These are phyloP conservation scores for Aureobasidium sp. DNA, from an alignment of 2,329 filamentous ascomycete genomes.

Conservation along the genomic window DNA sequence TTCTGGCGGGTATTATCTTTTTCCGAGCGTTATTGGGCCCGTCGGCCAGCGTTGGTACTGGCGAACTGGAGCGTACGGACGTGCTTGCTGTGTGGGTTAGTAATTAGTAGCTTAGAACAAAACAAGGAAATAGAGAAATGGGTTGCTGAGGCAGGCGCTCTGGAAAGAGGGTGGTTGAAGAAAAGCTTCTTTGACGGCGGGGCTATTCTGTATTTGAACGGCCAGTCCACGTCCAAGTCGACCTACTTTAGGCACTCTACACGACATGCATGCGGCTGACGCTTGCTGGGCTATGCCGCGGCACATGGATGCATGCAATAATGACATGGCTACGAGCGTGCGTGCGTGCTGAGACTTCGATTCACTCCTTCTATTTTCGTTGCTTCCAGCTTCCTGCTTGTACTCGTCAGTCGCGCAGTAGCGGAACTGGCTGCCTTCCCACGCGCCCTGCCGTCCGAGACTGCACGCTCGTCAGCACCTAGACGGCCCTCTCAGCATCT, in stretches of 20 bases:
- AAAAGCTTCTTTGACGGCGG: conserved; percentile 12
- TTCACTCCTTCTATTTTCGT: conserved; percentile 6
- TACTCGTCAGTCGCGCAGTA: not conserved
- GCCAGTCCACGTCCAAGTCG: not conserved
- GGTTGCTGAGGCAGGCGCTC: not conserved
- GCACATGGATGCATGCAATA: not conserved
- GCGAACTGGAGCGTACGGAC: not conserved
- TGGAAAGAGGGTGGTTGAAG: conserved; percentile 11
- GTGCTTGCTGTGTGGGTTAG: conserved; percentile 13
- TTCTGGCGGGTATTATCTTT: conserved; percentile 6
- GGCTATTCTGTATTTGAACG: conserved; percentile 7
- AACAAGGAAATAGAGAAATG: conserved; percentile 9
- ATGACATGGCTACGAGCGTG: not conserved
- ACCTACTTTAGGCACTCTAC: not conserved
- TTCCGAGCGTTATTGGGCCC: conserved; percentile 9
- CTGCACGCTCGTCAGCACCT: not conserved
- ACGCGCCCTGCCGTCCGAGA: not conserved
- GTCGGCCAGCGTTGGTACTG: not conserved
- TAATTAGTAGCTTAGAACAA: conserved; percentile 4
- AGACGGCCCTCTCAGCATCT: not conserved
- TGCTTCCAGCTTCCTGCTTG: not conserved
- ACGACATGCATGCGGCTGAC: conserved; percentile 8
- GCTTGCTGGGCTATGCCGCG: conserved; percentile 11
- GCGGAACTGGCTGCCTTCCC: not conserved
- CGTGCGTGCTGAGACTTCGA: not conserved